Evolutionary conservation across 495 filamentous ascomycete species (phyloP).

Genomic region (Penicillium fimorum): DNA sequence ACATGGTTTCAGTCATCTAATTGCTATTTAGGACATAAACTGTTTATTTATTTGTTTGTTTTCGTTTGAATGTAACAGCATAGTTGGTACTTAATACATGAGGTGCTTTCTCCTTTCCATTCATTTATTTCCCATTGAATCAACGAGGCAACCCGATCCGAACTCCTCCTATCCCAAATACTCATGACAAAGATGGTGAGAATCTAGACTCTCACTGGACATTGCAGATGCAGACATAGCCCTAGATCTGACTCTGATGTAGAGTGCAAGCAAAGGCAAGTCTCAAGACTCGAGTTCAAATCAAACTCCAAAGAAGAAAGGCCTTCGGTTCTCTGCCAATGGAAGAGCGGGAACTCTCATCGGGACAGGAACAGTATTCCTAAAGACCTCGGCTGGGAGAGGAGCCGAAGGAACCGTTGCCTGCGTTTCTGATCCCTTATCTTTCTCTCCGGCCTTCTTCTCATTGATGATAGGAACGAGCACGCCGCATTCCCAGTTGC

Average conservation of each 20-base stretch:
- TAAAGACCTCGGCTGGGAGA: constrained; percentile 45
- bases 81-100: background rate
- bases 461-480: constrained; percentile 53
- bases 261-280: background rate
- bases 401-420: background rate
- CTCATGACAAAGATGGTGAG: background rate
- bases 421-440: background rate
- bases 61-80: background rate
- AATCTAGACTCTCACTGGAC: background rate
- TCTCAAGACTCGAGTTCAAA: background rate
- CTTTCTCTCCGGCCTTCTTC: background rate
- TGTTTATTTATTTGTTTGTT: background rate
- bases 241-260: background rate
- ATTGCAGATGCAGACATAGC: background rate
- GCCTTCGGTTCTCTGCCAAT: constrained; percentile 45
- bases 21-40: background rate
- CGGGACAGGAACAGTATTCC: constrained; percentile 62
- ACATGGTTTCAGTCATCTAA: background rate
- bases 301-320: constrained; percentile 53
- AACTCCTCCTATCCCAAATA: background rate
- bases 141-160: background rate
- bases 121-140: background rate
- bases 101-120: background rate
- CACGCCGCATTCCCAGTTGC: constrained; percentile 97
- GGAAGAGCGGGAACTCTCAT: constrained; percentile 60